A percentile compares a stretch with the other conserved stretches of the same genome.
Evolutionary conservation across 169 alveolate genomes (phyloP).

Genomic region (Babesia caballi): DNA sequence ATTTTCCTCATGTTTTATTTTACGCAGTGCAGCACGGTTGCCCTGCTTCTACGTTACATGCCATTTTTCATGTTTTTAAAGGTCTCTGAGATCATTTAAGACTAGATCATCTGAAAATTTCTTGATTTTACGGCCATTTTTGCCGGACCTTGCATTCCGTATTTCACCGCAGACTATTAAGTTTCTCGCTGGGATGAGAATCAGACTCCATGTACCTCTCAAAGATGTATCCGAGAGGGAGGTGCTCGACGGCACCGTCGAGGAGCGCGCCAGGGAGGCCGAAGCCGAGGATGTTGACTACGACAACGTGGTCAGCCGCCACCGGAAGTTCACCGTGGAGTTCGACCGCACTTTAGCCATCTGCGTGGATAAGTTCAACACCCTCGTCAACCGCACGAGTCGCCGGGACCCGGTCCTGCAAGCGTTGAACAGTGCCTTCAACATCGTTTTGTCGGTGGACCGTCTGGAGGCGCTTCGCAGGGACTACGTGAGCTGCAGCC

Average conservation of each 20-base stretch:
- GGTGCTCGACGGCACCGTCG: background rate
- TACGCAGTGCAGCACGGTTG: no score
- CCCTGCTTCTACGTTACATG: no score
- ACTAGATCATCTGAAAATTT: no score
- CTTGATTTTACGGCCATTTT: no score
- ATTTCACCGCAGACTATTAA: no score
- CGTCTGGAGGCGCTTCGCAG: constrained; percentile 4
- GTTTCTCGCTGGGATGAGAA: no score
- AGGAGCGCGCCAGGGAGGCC: background rate
- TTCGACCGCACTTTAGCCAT: constrained; percentile 51
- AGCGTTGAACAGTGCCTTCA: constrained; percentile 29
- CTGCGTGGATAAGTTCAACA: constrained; percentile 47
- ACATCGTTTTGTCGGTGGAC: background rate
- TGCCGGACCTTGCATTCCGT: no score
- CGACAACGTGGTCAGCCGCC: constrained; percentile 60
- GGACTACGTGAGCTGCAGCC: constrained; percentile 24
- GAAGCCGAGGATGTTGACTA: constrained; percentile 8
- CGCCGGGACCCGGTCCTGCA: background rate
- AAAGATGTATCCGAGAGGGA: background rate
- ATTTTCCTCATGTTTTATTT: no score
- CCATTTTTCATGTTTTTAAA: no score
- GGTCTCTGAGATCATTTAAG: no score
- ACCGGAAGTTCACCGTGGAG: constrained; percentile 38
- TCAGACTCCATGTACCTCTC: background rate
- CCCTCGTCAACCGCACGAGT: background rate